These are phyloP conservation scores for Canna indica DNA, from an alignment of 176 grass and related monocot genomes.

Conservation along the genomic window DNA sequence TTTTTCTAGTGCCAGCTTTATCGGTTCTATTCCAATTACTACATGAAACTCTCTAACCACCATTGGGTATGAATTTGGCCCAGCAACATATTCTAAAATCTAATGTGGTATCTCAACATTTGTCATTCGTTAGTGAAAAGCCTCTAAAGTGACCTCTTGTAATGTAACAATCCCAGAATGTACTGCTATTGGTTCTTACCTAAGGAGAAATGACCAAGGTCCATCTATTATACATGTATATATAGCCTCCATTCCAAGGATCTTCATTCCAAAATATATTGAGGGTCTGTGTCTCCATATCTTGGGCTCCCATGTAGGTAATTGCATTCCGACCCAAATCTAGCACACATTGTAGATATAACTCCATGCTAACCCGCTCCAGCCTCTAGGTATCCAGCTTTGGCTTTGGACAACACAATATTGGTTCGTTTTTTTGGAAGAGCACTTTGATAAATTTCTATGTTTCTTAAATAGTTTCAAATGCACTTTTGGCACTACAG, in stretches of 20 bases:
- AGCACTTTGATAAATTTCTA: no score
- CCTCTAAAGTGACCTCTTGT: slow-evolving; percentile 89
- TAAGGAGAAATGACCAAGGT: not conserved
- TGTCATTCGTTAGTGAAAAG: slow-evolving; percentile 88
- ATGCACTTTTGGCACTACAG: no score
- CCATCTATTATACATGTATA: not conserved
- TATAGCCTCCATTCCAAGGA: slow-evolving; percentile 96
- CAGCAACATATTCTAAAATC: slow-evolving; percentile 77
- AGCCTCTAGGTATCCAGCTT: no score
- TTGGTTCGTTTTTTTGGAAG: no score
- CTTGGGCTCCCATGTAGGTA: slow-evolving; percentile 91
- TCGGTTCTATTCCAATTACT: slow-evolving; percentile 77
- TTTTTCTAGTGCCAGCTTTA: slow-evolving; percentile 74
- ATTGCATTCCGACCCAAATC: slow-evolving; percentile 72
- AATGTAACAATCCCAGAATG: slow-evolving; percentile 82
- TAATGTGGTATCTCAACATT: slow-evolving; percentile 89
- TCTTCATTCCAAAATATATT: slow-evolving; percentile 94
- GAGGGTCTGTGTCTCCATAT: slow-evolving; percentile 94
- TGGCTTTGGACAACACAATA: no score
- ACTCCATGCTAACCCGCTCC: slow-evolving; percentile 94
- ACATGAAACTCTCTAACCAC: slow-evolving; percentile 97
- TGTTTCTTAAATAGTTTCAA: no score
- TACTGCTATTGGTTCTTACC: slow-evolving; percentile 58
- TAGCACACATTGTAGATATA: slow-evolving; percentile 71
- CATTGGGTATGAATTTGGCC: slow-evolving; percentile 91